These are phyloP conservation scores for Pseudogymnoascus sp. DNA, from an alignment of 2,329 filamentous ascomycete genomes.

Conservation along the genomic window DNA sequence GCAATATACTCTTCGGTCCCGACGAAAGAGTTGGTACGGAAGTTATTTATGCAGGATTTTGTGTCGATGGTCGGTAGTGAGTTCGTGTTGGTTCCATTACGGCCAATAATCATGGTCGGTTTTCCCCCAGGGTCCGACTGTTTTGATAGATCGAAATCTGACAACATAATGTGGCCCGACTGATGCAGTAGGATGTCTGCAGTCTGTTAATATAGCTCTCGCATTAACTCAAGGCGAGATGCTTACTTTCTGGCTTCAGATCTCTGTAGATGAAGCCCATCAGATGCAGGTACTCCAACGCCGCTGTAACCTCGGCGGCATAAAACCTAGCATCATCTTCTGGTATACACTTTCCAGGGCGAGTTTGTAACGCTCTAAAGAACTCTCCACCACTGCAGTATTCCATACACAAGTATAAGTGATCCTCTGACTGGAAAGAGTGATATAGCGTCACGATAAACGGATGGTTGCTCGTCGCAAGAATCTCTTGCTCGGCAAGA, in stretches of 20 bases:
- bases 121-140: slow-evolving; percentile 94
- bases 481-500: slow-evolving; percentile 92
- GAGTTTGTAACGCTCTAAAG: slow-evolving; percentile 90
- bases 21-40: slow-evolving; percentile 96
- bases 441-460: slow-evolving; percentile 99
- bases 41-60: slow-evolving; percentile 95
- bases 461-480: slow-evolving; percentile 96
- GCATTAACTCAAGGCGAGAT: slow-evolving; percentile 15
- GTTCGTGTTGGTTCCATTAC: slow-evolving; percentile 60
- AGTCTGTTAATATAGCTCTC: slow-evolving; percentile 30
- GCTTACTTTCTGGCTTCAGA: slow-evolving; percentile 90
- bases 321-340: slow-evolving; percentile 97
- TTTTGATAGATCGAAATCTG: slow-evolving; percentile 96
- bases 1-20: slow-evolving; percentile 99
- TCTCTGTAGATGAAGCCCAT: slow-evolving; percentile 99
- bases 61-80: slow-evolving; percentile 96
- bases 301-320: slow-evolving; percentile 92
- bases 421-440: slow-evolving; percentile 97
- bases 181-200: slow-evolving; percentile 93
- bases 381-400: slow-evolving; percentile 99
- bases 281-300: slow-evolving; percentile 89
- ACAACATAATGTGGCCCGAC: slow-evolving; percentile 99
- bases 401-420: slow-evolving; percentile 99
- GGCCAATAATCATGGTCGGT: slow-evolving; percentile 91
- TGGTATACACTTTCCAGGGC: slow-evolving; percentile 92